Evolutionary conservation across 2,329 filamentous ascomycete species (phyloP).

Genomic region (Stromatinia cepivora): DNA sequence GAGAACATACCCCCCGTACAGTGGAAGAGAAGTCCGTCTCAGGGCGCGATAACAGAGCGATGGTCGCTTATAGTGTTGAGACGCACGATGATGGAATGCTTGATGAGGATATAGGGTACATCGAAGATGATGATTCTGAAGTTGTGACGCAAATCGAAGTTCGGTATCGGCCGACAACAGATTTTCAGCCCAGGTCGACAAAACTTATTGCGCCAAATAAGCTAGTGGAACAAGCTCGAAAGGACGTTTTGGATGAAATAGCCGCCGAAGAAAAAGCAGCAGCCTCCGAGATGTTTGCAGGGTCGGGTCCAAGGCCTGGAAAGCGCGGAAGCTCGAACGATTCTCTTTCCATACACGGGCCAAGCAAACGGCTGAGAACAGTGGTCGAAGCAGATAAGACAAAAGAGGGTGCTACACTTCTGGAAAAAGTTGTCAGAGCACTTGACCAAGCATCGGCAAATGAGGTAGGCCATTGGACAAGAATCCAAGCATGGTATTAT

Average conservation of each 20-base stretch:
- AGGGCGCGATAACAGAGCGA: background rate
- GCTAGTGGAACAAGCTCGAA: conserved; percentile 1
- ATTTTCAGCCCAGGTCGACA: conserved; percentile 19
- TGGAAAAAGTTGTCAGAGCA: background rate
- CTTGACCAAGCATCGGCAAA: conserved; percentile 8
- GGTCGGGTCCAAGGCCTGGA: background rate
- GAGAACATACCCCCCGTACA: conserved; percentile 1
- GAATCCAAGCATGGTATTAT: conserved; percentile 20
- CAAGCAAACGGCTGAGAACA: conserved; percentile 14
- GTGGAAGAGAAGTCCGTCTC: background rate
- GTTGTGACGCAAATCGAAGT: conserved; percentile 15
- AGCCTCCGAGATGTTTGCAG: conserved; percentile 1
- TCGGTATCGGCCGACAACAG: conserved; percentile 12
- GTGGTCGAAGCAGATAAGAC: conserved; percentile 1
- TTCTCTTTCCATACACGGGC: background rate
- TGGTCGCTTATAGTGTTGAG: conserved; percentile 6
- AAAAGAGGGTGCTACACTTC: background rate
- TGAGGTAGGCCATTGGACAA: conserved; percentile 17
- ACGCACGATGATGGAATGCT: conserved; percentile 6
- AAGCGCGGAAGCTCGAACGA: background rate
- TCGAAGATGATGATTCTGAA: conserved; percentile 7
- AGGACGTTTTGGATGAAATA: background rate
- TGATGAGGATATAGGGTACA: background rate
- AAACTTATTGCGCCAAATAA: background rate
- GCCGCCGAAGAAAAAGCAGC: conserved; percentile 9